Percentiles rank a stretch among this genome's conserved stretches.
Evolutionary conservation across 2,329 filamentous ascomycete species (phyloP).

Genomic region (Fusarium tanahbumbuense): DNA sequence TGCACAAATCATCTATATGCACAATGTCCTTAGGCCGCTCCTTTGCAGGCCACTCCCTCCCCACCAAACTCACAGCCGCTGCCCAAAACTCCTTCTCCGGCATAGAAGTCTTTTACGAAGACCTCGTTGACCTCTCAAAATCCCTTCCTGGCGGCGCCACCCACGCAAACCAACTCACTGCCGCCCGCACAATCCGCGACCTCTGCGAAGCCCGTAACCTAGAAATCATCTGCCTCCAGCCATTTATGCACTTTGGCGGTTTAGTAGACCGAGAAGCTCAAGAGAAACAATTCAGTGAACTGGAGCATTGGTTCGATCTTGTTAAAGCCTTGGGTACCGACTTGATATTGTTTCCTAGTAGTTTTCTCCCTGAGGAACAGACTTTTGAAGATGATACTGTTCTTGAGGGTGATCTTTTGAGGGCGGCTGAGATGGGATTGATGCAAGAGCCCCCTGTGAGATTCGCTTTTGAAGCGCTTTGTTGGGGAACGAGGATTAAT

Average conservation of each 20-base stretch:
- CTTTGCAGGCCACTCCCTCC: conserved; percentile 73
- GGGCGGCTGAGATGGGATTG: conserved; percentile 75
- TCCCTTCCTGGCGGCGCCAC: conserved; percentile 56
- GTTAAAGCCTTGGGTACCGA: conserved; percentile 73
- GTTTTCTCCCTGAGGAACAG: conserved; percentile 67
- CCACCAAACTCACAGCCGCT: conserved; percentile 76
- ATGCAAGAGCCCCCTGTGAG: conserved; percentile 66
- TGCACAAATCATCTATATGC: conserved; percentile 75
- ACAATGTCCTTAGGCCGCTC: conserved; percentile 82
- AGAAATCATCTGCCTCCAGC: conserved; percentile 74
- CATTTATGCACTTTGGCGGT: conserved; percentile 83
- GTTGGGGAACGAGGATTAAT: conserved; percentile 76
- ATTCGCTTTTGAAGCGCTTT: conserved; percentile 80
- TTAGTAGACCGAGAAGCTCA: conserved; percentile 72
- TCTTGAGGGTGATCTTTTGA: conserved; percentile 70
- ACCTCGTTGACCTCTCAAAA: conserved; percentile 71
- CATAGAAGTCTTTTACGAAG: conserved; percentile 83
- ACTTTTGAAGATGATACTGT: conserved; percentile 61
- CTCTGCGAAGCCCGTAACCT: conserved; percentile 51
- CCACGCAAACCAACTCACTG: conserved; percentile 62
- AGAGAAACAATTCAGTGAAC: conserved; percentile 67
- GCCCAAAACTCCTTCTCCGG: conserved; percentile 72
- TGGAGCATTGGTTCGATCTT: conserved; percentile 77
- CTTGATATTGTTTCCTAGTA: conserved; percentile 79
- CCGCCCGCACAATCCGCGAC: conserved; percentile 65